Base-by-base conservation (phyloP, 352 stramenopile species). In the Phytophthora chlamydospora region DNA sequence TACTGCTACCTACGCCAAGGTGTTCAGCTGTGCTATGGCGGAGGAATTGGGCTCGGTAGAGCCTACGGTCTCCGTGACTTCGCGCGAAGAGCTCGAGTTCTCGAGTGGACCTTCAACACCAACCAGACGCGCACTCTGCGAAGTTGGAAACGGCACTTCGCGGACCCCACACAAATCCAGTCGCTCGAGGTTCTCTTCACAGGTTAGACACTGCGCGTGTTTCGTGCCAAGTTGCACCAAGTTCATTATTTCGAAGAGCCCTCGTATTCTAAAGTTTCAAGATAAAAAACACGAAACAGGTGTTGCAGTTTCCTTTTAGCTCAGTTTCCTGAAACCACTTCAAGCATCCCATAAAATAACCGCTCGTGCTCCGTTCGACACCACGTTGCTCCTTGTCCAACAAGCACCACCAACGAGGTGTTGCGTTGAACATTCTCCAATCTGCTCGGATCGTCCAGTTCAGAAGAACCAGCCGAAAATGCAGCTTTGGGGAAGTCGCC, bases 1-100 rank as follows among this genome's bases (percentile, higher is more conserved):
- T 90, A 80, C 66, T 86, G 80, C 38, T 84, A 78, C 44, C 47
- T 62, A 14, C 66, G 60, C 21, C 51, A 85, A 53, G 65, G 68
- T 14, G 45, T 89, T 48, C 79, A 86, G 32, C 58, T 86, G 1
- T 88, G 78, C 55, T 88, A 88, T 43, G 76, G 80, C 24, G 76
- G 80, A 11, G 78, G 74, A 27, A 73, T 73, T 42, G 78, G 78
- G 16, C 69, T 83, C 7, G 73, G 76, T 10, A 34, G 47, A 36
- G 73, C 73, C 0, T 85, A 83, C 16, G 68, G 70, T 19, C 49
- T 55, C 3, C 32, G 21, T 6, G 39, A 59, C 16, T 77, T 83
- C 27, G 36, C 65, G 9, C 71, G 76, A 0, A 70, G 76, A 19
- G 66, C 73, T 34, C 55, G 76, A 14, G 76, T 83, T 6, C 76